Conservation (phyloP, 176 grass and related monocot genomes). For the Dendrocalamus sinicus region DNA sequence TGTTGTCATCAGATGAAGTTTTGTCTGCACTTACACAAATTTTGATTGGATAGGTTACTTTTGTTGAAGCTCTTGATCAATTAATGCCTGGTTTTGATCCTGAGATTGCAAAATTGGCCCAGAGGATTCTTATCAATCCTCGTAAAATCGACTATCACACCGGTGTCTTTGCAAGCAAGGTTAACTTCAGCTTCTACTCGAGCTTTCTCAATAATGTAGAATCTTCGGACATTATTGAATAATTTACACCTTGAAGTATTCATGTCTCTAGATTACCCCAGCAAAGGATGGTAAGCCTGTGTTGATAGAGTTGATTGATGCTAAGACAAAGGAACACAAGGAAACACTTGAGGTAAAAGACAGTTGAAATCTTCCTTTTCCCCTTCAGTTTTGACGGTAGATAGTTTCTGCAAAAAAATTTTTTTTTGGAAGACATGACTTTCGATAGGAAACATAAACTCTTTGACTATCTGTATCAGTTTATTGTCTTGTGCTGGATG, state of each 20-base stretch:
- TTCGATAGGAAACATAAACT: neutral
- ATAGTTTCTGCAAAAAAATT: neutral
- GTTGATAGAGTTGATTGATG: constrained; percentile 71
- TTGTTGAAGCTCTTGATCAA: constrained; percentile 76
- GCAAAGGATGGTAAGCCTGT: constrained; percentile 74
- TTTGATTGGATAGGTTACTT: constrained; percentile 58
- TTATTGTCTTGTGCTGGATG: constrained; percentile 21
- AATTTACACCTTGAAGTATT: neutral
- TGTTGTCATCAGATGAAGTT: constrained; percentile 27
- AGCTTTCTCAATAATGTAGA: neutral
- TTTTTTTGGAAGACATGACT: neutral
- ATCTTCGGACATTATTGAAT: neutral
- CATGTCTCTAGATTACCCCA: constrained; percentile 59
- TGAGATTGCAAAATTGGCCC: constrained; percentile 71
- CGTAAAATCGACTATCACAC: constrained; percentile 72
- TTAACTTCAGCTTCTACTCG: neutral
- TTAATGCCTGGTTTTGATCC: constrained; percentile 82
- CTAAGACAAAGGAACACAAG: constrained; percentile 67
- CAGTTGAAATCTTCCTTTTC: neutral
- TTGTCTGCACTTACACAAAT: neutral
- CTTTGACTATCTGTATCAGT: constrained; percentile 13
- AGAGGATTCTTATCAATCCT: constrained; percentile 72
- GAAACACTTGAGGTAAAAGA: constrained; percentile 64
- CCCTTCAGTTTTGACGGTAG: neutral
- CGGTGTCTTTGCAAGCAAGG: constrained; percentile 74